A percentile compares a stretch with the other conserved stretches of the same genome.
These are phyloP conservation scores for Trichoderma pleuroti DNA, from an alignment of 2,329 filamentous ascomycete genomes.

Conservation along the genomic window DNA sequence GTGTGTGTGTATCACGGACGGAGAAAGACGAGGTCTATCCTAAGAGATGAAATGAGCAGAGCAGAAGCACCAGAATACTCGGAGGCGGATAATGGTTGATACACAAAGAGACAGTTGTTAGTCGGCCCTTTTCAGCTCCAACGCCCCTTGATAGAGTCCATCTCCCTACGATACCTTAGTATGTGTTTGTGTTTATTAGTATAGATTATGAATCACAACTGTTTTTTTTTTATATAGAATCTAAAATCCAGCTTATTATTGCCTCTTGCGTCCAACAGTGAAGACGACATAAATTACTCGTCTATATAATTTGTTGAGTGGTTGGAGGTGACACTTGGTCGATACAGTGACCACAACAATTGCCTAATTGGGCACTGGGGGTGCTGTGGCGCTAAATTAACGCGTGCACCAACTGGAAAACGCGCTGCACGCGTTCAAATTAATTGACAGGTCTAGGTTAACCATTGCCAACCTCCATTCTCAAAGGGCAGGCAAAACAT, in stretches of 20 bases:
- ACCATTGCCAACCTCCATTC: not conserved
- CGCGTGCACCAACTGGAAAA: slow-evolving; percentile 9
- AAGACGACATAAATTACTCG: not conserved
- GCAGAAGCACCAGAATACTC: not conserved
- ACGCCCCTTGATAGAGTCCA: not conserved
- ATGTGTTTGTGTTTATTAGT: not conserved
- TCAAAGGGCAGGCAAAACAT: not conserved
- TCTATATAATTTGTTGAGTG: not conserved
- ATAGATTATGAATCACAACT: not conserved
- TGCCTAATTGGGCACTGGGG: not conserved
- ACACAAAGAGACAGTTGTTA: not conserved
- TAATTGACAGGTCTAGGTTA: slow-evolving; percentile 14
- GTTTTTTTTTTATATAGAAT: not conserved
- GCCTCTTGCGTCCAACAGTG: not conserved
- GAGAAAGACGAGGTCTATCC: slow-evolving; percentile 23
- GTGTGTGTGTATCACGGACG: slow-evolving; percentile 51
- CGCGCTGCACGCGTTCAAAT: slow-evolving; percentile 17
- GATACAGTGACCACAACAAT: not conserved
- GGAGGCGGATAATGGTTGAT: not conserved
- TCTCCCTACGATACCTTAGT: not conserved
- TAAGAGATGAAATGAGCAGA: slow-evolving; percentile 29
- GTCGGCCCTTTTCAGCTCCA: not conserved
- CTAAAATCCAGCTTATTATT: not conserved
- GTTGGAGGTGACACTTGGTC: not conserved
- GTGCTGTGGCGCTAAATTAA: slow-evolving; percentile 16